Percentiles rank a stretch among this genome's conserved stretches.
Conservation (phyloP, 768 basidiomycete genomes). For the Roridomyces roridus region DNA sequence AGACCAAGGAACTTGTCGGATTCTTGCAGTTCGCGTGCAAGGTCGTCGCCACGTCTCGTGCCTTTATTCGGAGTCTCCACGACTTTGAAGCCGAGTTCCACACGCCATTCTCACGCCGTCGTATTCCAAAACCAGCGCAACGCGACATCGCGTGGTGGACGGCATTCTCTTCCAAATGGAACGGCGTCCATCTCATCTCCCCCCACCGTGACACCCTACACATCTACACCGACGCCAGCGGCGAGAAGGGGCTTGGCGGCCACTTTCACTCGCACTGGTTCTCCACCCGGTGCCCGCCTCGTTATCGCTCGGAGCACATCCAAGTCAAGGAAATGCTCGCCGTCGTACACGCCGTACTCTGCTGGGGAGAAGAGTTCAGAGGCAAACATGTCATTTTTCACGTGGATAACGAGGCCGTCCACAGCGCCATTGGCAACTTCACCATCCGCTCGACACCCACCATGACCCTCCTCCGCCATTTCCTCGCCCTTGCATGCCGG, state of each 20-base stretch:
- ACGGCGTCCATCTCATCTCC: slow-evolving; percentile 20
- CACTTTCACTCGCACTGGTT: slow-evolving; percentile 28
- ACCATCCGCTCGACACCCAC: background rate
- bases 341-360: slow-evolving; percentile 3
- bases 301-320: slow-evolving; percentile 28
- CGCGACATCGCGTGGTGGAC: slow-evolving; percentile 31
- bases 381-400: slow-evolving; percentile 5
- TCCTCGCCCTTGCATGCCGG: background rate
- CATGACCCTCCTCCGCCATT: background rate
- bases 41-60: slow-evolving; percentile 13
- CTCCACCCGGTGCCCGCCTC: slow-evolving; percentile 27
- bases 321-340: slow-evolving; percentile 1
- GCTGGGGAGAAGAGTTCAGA: background rate
- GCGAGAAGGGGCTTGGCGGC: slow-evolving; percentile 28
- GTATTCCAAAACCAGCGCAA: slow-evolving; percentile 20
- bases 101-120: slow-evolving; percentile 18
- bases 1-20: slow-evolving; percentile 13
- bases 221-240: slow-evolving; percentile 36
- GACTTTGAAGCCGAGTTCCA: slow-evolving; percentile 13
- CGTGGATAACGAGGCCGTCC: background rate
- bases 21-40: slow-evolving; percentile 21
- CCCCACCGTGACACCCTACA: slow-evolving; percentile 7
- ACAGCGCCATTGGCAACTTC: background rate
- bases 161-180: slow-evolving; percentile 13
- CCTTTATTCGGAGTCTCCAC: slow-evolving; percentile 10